Evolutionary conservation across 352 stramenopile genomes (phyloP), one percentile per base, ranked within the genome.

Genomic region (Blastocystis sp.): DNA sequence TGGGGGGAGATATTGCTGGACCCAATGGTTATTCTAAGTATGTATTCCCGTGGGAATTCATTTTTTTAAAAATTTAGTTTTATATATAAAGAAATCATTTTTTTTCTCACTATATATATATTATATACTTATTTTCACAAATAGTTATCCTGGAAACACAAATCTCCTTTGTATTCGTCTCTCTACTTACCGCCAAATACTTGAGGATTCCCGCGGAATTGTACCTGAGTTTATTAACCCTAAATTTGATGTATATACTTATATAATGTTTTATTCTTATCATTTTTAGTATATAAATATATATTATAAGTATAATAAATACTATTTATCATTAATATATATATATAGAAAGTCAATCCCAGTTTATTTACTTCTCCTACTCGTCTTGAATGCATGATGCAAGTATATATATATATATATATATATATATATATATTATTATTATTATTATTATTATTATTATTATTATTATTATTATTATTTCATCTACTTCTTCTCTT

Each of bases 181-280:
- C 34, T 49, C 73, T n/a, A 67, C 71, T 4, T 93, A 93, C 65
- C 70, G 71, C 9, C 68, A 68, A 35, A 72, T 73, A 11, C 57
- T 88, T 66, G 49, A 47, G 72, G 47, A 68, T 59, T 79, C 66
- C 37, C 75, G 66, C 55, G 83, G 83, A 35, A 65, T 83, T 9
- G 78, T 93, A 47, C 74, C 77, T 21, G 83, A 93, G 68, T 93
- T 93, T 68, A 81, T 93, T n/a, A 93, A 93, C 68, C 81, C 83
- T 23, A 93, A 93, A 66, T 93, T 90, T 56, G 2, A 33, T 18
- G 41, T 48, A 48, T 24, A 23, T 7, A 35, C n/a, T n/a, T n/a
- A n/a, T n/a, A n/a, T n/a, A n/a, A n/a, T n/a, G n/a, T n/a, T n/a
- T n/a, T n/a, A n/a, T n/a, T n/a, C n/a, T n/a, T n/a, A n/a, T n/a